A percentile compares a stretch with the other conserved stretches of the same genome.
These are phyloP conservation scores for Boletus rex-veris DNA, from an alignment of 768 basidiomycete genomes.

Conservation along the genomic window DNA sequence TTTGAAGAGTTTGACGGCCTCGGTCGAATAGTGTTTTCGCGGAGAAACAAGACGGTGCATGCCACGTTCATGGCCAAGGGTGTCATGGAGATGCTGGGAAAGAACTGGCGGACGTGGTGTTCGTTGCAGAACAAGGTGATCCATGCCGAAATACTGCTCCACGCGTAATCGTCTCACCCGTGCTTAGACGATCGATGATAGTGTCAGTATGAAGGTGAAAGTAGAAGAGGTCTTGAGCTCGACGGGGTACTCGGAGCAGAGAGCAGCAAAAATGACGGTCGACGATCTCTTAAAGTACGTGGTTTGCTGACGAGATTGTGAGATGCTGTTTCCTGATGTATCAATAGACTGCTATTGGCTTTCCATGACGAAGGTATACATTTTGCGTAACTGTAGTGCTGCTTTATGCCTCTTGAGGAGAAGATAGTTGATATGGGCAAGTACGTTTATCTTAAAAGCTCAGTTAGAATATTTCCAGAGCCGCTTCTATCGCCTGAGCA, in stretches of 20 bases:
- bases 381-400: conserved; percentile 44
- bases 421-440: too few relatives aligned
- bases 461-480: not conserved
- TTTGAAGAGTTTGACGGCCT: conserved; percentile 99
- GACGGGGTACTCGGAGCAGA: conserved; percentile 67
- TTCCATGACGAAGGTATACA: conserved; percentile 76
- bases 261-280: conserved; percentile 91
- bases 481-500: not conserved
- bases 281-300: conserved; percentile 86
- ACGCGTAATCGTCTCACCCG: not conserved
- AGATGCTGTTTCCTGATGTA: not conserved
- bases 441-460: not conserved
- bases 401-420: not conserved
- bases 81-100: conserved; percentile 90
- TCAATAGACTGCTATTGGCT: conserved; percentile 59
- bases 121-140: conserved; percentile 67
- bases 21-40: conserved; percentile 82
- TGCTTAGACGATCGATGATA: conserved; percentile 63
- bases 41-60: conserved; percentile 87
- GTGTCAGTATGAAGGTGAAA: conserved; percentile 61
- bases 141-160: not conserved
- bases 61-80: conserved; percentile 93
- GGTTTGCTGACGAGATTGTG: not conserved
- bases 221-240: conserved; percentile 73
- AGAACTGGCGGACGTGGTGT: conserved; percentile 91